A percentile compares a stretch with the other conserved stretches of the same genome.
Evolutionary conservation across 176 grass and related monocot genomes (phyloP).

Genomic region (Cenchrus purpureus): DNA sequence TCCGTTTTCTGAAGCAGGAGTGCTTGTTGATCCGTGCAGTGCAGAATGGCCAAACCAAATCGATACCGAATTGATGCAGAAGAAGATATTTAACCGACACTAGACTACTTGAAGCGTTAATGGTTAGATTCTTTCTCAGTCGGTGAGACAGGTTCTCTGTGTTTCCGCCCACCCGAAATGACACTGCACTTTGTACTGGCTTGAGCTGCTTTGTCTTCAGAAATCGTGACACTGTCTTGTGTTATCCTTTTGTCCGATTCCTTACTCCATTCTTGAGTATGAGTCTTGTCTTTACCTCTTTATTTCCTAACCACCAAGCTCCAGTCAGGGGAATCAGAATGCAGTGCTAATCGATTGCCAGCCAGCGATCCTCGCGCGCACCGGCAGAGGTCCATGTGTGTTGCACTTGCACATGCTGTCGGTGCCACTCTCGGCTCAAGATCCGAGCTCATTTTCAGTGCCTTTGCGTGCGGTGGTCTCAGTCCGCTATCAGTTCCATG

Average conservation of each 20-base stretch:
- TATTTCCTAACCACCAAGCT: constrained; percentile 1
- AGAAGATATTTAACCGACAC: neutral
- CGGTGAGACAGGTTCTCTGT: neutral
- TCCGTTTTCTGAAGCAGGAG: neutral
- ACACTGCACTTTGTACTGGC: neutral
- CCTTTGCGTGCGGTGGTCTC: neutral
- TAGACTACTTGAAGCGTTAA: neutral
- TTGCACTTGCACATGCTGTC: constrained; percentile 29
- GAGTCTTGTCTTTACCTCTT: neutral
- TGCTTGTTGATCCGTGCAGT: neutral
- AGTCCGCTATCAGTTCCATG: neutral
- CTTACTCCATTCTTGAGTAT: constrained; percentile 21
- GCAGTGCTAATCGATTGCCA: neutral
- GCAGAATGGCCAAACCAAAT: neutral
- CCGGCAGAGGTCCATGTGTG: neutral
- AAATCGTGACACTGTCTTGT: constrained; percentile 20
- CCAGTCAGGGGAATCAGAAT: neutral
- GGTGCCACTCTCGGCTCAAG: constrained; percentile 24
- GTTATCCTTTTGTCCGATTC: constrained; percentile 26
- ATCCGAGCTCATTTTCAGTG: neutral
- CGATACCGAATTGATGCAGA: neutral
- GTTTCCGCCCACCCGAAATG: neutral
- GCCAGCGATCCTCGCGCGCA: neutral
- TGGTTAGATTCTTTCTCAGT: neutral
- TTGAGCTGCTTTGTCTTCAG: neutral